Percentiles rank a stretch among this genome's conserved stretches.
These are phyloP conservation scores for Abrus precatorius DNA, from an alignment of 306 rosid species.

Conservation along the genomic window DNA sequence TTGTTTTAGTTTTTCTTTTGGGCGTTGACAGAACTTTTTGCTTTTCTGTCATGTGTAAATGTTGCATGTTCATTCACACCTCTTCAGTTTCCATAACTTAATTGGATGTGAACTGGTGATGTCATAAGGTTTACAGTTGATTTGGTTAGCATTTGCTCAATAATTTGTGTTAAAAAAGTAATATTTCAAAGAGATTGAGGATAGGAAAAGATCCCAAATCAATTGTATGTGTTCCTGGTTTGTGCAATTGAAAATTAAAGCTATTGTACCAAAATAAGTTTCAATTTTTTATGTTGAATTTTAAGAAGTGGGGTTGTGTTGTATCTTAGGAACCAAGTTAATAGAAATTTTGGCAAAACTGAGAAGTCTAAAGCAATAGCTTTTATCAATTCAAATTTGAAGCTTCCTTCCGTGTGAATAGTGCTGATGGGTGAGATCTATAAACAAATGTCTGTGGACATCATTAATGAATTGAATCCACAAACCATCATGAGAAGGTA, in stretches of 20 bases:
- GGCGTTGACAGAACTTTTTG: not conserved
- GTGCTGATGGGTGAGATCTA: not conserved
- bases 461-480: not conserved
- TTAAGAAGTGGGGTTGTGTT: not conserved
- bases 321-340: not conserved
- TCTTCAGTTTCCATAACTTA: not conserved
- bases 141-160: not conserved
- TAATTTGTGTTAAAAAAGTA: not conserved
- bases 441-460: not conserved
- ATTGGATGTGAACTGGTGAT: not conserved
- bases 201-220: not conserved
- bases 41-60: not conserved
- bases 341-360: constrained; percentile 24
- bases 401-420: constrained; percentile 13
- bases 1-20: constrained; percentile 1
- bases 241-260: constrained; percentile 9
- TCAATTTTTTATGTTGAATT: constrained; percentile 17
- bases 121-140: not conserved
- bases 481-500: not conserved
- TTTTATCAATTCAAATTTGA: not conserved
- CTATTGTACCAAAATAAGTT: not conserved
- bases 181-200: constrained; percentile 10
- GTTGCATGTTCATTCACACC: not conserved
- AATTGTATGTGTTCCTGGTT: constrained; percentile 1
- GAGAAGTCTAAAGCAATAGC: constrained; percentile 4